Conservation (phyloP, 75 land plant genomes). For the Cunninghamia lanceolata region DNA sequence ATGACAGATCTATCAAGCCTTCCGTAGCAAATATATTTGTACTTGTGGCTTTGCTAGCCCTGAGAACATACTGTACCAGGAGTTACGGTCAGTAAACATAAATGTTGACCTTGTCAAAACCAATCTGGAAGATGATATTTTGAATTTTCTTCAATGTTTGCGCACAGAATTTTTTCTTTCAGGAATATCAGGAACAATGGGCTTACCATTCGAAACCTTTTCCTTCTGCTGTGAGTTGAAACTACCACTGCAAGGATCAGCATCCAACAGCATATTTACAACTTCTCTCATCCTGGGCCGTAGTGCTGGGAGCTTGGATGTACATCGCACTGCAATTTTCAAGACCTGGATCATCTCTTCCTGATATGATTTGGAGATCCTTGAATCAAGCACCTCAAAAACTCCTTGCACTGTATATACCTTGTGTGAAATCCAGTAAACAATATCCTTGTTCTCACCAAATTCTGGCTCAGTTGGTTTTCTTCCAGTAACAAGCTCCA, state of each 20-base stretch:
- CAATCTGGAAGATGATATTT: neutral
- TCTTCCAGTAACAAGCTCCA: slow-evolving; percentile 88
- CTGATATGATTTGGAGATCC: slow-evolving; percentile 22
- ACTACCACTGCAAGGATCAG: slow-evolving; percentile 22
- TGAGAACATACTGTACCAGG: slow-evolving; percentile 33
- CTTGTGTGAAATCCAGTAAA: slow-evolving; percentile 56
- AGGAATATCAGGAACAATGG: neutral
- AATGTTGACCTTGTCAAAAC: neutral
- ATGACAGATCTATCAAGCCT: no score
- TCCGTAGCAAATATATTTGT: no score
- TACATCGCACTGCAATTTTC: slow-evolving; percentile 69
- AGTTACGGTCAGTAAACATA: neutral
- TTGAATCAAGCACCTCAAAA: slow-evolving; percentile 48
- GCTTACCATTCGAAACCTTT: neutral
- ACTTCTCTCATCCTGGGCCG: slow-evolving; percentile 88
- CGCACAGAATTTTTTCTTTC: neutral
- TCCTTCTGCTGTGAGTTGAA: neutral
- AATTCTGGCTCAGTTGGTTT: slow-evolving; percentile 72
- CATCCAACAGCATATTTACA: slow-evolving; percentile 72
- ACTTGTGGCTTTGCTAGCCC: neutral
- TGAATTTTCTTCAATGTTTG: neutral
- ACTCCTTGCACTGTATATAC: slow-evolving; percentile 39
- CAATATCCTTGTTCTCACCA: slow-evolving; percentile 73
- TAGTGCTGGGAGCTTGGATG: slow-evolving; percentile 45
- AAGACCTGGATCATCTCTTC: slow-evolving; percentile 67